These are phyloP conservation scores for Schizosaccharomyces versatilis DNA, from an alignment of 1,139 yeast species.

Conservation along the genomic window DNA sequence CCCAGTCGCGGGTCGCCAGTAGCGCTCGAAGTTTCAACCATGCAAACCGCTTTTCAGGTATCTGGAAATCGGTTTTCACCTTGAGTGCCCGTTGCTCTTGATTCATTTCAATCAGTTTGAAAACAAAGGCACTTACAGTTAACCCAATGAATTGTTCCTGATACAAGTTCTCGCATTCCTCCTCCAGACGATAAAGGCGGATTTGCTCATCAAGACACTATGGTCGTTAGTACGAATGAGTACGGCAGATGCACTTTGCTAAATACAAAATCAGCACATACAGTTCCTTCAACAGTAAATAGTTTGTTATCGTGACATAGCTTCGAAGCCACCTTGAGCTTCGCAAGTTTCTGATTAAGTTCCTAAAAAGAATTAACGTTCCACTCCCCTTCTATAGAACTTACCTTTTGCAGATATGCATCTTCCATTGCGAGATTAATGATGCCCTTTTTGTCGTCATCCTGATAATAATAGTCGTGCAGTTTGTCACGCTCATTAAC, in stretches of 20 bases:
- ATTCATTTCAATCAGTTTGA: conserved; percentile 30
- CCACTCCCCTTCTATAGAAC: too few species aligned
- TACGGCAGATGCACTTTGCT: conserved; percentile 8
- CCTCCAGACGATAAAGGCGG: conserved; percentile 15
- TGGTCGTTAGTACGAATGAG: conserved; percentile 14
- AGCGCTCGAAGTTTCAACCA: conserved; percentile 36
- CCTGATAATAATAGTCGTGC: conserved; percentile 37
- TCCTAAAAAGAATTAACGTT: too few species aligned
- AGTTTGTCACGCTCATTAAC: conserved; percentile 21
- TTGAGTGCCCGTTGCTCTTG: conserved; percentile 39
- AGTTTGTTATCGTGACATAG: neutral
- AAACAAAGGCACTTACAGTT: conserved; percentile 36
- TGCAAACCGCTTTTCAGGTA: conserved; percentile 44
- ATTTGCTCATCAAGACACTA: conserved; percentile 16
- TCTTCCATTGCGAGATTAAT: conserved; percentile 23
- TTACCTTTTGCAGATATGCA: conserved; percentile 12
- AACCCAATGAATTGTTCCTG: conserved; percentile 28
- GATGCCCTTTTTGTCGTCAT: conserved; percentile 30
- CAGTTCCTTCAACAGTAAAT: neutral
- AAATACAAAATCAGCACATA: neutral
- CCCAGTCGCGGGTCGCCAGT: conserved; percentile 35
- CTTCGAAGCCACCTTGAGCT: neutral
- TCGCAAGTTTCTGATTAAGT: conserved; percentile 2
- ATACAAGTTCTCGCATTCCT: neutral
- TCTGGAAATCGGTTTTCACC: conserved; percentile 37